phyloP scores from a whole-genome alignment of 306 rosid genomes.

The Medicago lupulina region DNA sequence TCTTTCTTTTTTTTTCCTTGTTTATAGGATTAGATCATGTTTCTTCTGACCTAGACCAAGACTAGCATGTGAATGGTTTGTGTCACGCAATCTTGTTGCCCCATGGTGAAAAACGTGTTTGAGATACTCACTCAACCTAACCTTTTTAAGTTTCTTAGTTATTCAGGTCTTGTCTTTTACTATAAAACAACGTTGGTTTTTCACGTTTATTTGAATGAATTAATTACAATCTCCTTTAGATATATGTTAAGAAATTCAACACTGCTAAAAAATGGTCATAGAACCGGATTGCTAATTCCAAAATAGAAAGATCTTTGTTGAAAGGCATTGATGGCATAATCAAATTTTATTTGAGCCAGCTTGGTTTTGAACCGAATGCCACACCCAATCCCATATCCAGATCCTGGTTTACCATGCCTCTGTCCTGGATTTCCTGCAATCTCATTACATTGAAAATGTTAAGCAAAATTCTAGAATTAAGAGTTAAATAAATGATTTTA shows the following conservation, averaged over 20 bases:
- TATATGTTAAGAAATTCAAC: too few relatives aligned
- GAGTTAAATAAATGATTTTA: not conserved
- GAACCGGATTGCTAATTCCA: not conserved
- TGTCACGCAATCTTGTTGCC: constrained; percentile 5
- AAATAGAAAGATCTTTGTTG: not conserved
- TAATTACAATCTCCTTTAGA: too few relatives aligned
- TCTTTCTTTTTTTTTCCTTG: too few relatives aligned
- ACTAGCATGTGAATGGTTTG: not conserved
- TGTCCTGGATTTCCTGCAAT: not conserved
- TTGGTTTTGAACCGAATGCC: not conserved
- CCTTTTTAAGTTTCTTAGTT: not conserved
- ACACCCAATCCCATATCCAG: not conserved
- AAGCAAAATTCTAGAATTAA: not conserved
- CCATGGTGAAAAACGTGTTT: constrained; percentile 14
- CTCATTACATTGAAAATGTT: not conserved
- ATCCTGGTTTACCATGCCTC: constrained; percentile 1
- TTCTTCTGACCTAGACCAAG: too few relatives aligned
- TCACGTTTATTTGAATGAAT: not conserved
- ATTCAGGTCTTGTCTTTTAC: not conserved
- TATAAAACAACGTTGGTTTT: not conserved
- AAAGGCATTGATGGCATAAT: not conserved
- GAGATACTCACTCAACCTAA: constrained; percentile 15
- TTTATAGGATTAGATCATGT: too few relatives aligned
- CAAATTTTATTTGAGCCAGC: not conserved
- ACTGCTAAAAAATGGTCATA: not conserved